Conservation (phyloP, 306 rosid genomes). For the Rubus parviflorus region DNA sequence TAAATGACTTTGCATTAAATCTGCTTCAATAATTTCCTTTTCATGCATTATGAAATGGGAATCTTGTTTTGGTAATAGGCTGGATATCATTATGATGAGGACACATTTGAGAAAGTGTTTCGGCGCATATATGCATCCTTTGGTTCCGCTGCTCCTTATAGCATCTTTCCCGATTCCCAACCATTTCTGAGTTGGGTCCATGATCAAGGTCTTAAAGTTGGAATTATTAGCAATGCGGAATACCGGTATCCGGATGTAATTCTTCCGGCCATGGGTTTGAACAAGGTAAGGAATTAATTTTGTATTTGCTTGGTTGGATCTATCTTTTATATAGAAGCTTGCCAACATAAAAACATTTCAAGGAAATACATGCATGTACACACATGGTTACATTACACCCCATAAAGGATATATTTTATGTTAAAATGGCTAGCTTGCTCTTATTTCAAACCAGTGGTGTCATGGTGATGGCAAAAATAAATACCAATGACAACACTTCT, state of each 20-base stretch:
- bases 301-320: too few species aligned
- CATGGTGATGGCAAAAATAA: not conserved
- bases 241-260: constrained; percentile 84
- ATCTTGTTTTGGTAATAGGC: constrained; percentile 61
- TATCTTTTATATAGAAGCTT: too few species aligned
- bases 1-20: not conserved
- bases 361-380: not conserved
- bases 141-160: constrained; percentile 95
- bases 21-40: not conserved
- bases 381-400: not conserved
- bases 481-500: too few species aligned
- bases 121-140: constrained; percentile 83
- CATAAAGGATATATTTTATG: not conserved
- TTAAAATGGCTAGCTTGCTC: too few species aligned
- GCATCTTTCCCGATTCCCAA: constrained; percentile 74
- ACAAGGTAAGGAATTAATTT: constrained; percentile 45
- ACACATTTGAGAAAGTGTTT: constrained; percentile 95
- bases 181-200: constrained; percentile 92
- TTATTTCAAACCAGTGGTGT: not conserved
- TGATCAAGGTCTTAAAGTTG: constrained; percentile 72
- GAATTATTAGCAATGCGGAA: constrained; percentile 84
- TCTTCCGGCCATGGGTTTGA: constrained; percentile 81
- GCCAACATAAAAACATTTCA: not conserved
- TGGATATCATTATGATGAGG: constrained; percentile 92
- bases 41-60: constrained; percentile 4